Base-by-base conservation (phyloP, 2,329 filamentous ascomycete genomes). In the Colletotrichum orbiculare region DNA sequence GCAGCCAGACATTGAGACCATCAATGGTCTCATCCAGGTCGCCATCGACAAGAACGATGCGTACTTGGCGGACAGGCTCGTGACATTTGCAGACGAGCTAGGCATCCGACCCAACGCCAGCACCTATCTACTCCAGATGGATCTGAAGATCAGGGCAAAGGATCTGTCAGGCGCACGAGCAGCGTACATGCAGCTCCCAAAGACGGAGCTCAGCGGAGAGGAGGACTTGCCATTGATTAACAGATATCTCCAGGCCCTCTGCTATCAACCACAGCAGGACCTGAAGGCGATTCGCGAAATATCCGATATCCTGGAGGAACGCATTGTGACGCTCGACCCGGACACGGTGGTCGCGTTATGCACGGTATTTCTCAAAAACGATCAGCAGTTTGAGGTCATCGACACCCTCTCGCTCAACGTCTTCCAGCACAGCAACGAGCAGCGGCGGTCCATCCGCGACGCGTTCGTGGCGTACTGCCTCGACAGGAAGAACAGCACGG, bases 381-480 rank as follows among this genome's bases (percentile, higher is more conserved):
- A 93, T 71, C 92, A 97, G 73, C 84, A 89, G 47, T 88, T 89
- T 68, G 93, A 96, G 67, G 89, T 93, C 5, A 90, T 93, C 67
- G 93, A 97, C 73, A 85, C 96, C 0, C 85, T 98, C 13, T 93
- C 94, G 33, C 84, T 90, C 5, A 89, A 96, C 70, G 86, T 88
- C 5, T 87, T 89, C 69, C 85, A 89, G 60, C 93, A 88, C 75
- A 91, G 91, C 49, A 83, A 89, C 33, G 81, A 85, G 11, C 91
- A 96, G 73, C 88, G 94, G 65, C 82, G 82, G 8, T 76, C 85
- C 38, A 88, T 97, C 42, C 85, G 89, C 35, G 81, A 87, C 11
- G 85, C 86, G 1, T 87, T 97, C 55, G 79, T 91, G 4, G 76
- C 82, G 0, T 96, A 92, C 76, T 91, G 90, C 68, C 77, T 89